A percentile compares a stretch with the other conserved stretches of the same genome.
These are phyloP conservation scores for Datura wrightii DNA, from an alignment of 257 asterid genomes.

Conservation along the genomic window DNA sequence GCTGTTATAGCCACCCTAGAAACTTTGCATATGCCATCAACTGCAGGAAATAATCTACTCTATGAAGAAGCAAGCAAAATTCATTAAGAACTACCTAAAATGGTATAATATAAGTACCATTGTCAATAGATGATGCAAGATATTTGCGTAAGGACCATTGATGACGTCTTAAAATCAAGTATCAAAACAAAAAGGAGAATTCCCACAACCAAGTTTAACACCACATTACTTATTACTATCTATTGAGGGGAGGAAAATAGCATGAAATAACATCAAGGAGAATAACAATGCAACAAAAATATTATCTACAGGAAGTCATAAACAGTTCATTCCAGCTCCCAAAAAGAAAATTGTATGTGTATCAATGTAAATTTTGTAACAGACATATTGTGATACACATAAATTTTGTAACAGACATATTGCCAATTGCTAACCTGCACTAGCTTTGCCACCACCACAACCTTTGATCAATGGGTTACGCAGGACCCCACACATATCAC, in stretches of 20 bases:
- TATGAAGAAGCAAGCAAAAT: constrained; percentile 47
- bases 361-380: background rate
- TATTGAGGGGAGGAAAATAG: background rate
- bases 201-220: background rate
- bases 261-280: background rate
- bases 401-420: background rate
- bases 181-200: background rate
- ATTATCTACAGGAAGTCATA: background rate
- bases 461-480: constrained; percentile 81
- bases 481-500: constrained; percentile 95
- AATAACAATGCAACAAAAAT: background rate
- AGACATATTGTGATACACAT: background rate
- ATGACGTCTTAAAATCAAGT: background rate
- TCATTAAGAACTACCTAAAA: background rate
- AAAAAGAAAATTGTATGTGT: background rate
- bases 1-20: constrained; percentile 82
- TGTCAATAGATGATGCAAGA: background rate
- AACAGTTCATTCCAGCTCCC: background rate
- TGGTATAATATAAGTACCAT: background rate
- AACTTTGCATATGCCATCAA: constrained; percentile 74
- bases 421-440: constrained; percentile 55
- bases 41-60: constrained; percentile 84
- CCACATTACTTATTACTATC: constrained; percentile 1
- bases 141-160: background rate
- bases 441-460: constrained; percentile 43